These are phyloP conservation scores for Trichophyton rubrum DNA, from an alignment of 2,329 filamentous ascomycete species.

Conservation along the genomic window DNA sequence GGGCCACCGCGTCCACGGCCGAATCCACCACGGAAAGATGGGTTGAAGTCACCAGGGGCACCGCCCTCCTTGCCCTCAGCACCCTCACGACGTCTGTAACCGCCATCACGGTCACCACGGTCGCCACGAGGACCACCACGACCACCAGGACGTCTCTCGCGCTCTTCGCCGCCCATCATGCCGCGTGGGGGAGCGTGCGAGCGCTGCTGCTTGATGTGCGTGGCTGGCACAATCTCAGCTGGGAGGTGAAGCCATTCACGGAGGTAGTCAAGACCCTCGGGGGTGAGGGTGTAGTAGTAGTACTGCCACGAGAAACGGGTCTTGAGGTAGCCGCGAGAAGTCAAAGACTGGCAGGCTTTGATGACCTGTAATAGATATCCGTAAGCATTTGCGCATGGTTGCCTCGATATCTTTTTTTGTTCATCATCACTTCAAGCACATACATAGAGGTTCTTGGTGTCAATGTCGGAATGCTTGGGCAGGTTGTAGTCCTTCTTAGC, in stretches of 20 bases:
- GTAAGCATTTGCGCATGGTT: conserved; percentile 5
- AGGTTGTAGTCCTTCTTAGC: conserved; percentile 99
- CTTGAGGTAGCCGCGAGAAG: conserved; percentile 97
- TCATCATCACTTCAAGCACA: conserved; percentile 13
- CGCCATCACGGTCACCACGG: conserved; percentile 39
- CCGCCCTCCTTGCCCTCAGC: conserved; percentile 81
- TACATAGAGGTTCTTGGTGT: conserved; percentile 97
- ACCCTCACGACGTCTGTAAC: conserved; percentile 82
- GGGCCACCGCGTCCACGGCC: conserved; percentile 70
- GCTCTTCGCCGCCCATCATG: conserved; percentile 83
- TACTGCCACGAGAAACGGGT: conserved; percentile 99
- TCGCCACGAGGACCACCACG: conserved; percentile 65
- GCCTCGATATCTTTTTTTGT: neutral
- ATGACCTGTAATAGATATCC: conserved; percentile 47
- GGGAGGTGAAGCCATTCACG: conserved; percentile 99
- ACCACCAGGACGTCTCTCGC: conserved; percentile 72
- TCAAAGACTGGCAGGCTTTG: conserved; percentile 98
- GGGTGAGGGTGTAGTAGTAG: conserved; percentile 99
- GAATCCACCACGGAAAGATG: conserved; percentile 82
- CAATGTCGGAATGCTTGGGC: conserved; percentile 93
- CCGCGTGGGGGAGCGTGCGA: conserved; percentile 95
- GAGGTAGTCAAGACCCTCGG: conserved; percentile 99
- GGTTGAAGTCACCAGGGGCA: conserved; percentile 83
- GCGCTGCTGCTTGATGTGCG: conserved; percentile 99
- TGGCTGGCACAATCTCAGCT: conserved; percentile 97